A percentile compares a stretch with the other conserved stretches of the same genome.
Evolutionary conservation across 148 eudicot species (phyloP).

Genomic region (Diospyros lotus): DNA sequence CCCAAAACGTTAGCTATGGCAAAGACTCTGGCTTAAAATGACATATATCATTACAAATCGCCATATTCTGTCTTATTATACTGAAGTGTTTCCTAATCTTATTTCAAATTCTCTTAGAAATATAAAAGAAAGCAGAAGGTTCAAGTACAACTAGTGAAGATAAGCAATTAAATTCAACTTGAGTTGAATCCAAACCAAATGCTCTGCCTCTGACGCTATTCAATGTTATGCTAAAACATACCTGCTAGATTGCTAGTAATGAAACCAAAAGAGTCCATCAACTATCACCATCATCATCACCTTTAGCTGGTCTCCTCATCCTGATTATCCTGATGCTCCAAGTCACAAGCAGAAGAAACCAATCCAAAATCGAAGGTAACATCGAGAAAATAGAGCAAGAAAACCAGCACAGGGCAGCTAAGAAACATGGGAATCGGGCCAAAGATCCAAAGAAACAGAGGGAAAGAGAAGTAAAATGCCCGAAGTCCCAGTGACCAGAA

Average conservation of each 20-base stretch:
- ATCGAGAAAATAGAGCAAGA: conserved; percentile 59
- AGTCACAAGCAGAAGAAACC: conserved; percentile 9
- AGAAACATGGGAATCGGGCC: conserved; percentile 74
- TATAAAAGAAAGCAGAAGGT: not conserved
- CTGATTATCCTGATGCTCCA: not conserved
- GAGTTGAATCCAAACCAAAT: conserved; percentile 14
- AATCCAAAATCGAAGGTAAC: conserved; percentile 31
- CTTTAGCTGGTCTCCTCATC: not conserved
- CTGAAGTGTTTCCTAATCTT: not conserved
- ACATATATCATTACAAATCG: not conserved
- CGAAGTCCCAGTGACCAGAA: conserved; percentile 77
- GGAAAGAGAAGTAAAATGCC: conserved; percentile 70
- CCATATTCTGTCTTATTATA: no score
- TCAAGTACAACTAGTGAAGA: not conserved
- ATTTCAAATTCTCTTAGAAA: not conserved
- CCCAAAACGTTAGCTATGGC: no score
- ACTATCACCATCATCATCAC: not conserved
- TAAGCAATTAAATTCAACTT: conserved; percentile 20
- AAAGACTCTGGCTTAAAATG: no score
- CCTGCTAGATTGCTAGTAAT: not conserved
- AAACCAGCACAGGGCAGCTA: conserved; percentile 40
- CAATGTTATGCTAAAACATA: not conserved
- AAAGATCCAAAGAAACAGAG: conserved; percentile 68
- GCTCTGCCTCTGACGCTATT: not conserved
- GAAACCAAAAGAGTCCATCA: no score